Base-by-base conservation (phyloP, 2,329 filamentous ascomycete genomes). In the Talaromyces sp. region DNA sequence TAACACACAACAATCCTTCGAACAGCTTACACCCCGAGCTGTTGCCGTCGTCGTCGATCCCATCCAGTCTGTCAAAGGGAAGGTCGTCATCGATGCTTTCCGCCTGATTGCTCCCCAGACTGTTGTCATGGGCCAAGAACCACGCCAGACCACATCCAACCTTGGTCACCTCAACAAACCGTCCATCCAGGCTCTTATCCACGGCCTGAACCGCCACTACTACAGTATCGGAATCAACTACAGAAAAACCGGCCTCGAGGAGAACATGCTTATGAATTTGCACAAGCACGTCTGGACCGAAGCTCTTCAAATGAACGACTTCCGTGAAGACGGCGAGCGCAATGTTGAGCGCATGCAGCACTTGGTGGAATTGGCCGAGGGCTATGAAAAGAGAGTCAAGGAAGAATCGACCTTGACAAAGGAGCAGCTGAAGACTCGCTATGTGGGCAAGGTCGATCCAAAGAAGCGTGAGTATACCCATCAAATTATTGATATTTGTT, bases 201-300 rank as follows among this genome's bases (percentile, higher is more conserved):
- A 99, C 77, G 94, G 94, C 61, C 84, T 99, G 51, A 99, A 99
- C 81, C 85, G 94, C 71, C 94, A 99, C 81, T 99, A 99, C 83
- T 99, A 99, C 83, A 96, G 91, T 69, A 99, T 99, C 73, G 93
- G 86, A 62, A 97, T 99, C 80, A 92, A 97, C 79, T 99, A 99
- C 79, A 85, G 93, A 73, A 99, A 99, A 82, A 96, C 93, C 0
- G 93, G 91, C 0, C 82, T 99, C 56, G 94, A 99, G 76, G 95
- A 99, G 82, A 97, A 96, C 78, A 99, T 99, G 94, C 79, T 99
- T 70, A 99, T 99, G 95, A 99, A 99, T 75, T 81, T 99, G 66
- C 94, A 99, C 84, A 99, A 99, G 83, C 94, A 97, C 68, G 92
- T 97, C 51, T 99, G 94, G 94, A 99, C 95, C 0, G 94, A 99